Base-by-base conservation (phyloP, 495 filamentous ascomycete species). In the Podospora fimiseda region DNA sequence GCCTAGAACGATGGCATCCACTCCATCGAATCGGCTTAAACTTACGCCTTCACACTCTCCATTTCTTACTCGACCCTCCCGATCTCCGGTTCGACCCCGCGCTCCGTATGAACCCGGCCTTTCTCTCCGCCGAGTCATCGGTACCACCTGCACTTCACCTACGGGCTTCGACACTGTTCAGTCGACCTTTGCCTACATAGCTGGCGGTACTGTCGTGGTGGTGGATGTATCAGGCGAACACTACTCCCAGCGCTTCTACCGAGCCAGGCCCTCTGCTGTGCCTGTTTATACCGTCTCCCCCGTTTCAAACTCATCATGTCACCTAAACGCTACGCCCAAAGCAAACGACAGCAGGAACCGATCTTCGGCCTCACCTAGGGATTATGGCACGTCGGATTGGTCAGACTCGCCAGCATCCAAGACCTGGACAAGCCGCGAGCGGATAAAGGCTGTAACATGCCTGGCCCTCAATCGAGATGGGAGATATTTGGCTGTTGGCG, bases 401-500 rank as follows among this genome's bases (percentile, higher is more conserved):
- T 63, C 76, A 8, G 89, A 94, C 41, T 80, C 76, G 24, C 76
- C 82, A 16, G 76, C 73, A 52, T 77, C 76, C 40, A 89, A 61
- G 53, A 85, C 81, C 27, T 89, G 87, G 87, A 89, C 87, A 6
- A 90, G 88, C 23, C 80, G 88, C 57, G 91, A 96, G 66, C 78
- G 90, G 54, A 86, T 95, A 62, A 96, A 96, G 68, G 89, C 92
- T n/a, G 88, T 90, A 1, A 96, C 90, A n/a, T 94, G 89, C 70
- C 79, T 97, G 21, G 87, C 87, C 16, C 82, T 98, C 50, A 96
- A 90, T 67, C 86, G 83, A 3, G 89, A 96, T 77, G 93, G 89
- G 41, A 85, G 80, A 53, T 89, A 88, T 63, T 78, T 98, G 38
- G 93, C 94, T 21, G 84, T 96, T 24, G 93, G 93, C 64, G 93